Evolutionary conservation across 1,284 basidiomycete species (phyloP).

Genomic region (Rhodotorula glutinis): DNA sequence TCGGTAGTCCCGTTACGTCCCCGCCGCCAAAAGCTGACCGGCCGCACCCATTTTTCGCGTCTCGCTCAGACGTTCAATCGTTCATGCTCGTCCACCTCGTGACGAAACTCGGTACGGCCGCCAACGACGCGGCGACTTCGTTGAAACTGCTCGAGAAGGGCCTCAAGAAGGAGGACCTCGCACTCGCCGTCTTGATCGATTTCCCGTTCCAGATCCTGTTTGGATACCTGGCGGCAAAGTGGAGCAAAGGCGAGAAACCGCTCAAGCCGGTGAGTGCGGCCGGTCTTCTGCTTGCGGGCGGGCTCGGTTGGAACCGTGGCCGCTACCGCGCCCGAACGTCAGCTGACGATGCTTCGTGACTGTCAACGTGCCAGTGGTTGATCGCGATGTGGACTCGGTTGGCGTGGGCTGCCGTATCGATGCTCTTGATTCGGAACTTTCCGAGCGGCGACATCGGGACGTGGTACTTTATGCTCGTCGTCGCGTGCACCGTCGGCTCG

Average conservation of each 20-base stretch:
- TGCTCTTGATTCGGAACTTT: conserved; percentile 79
- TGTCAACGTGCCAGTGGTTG: conserved; percentile 63
- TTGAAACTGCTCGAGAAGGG: conserved; percentile 98
- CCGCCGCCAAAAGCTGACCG: background rate
- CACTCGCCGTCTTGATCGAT: conserved; percentile 90
- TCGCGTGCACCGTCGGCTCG: conserved; percentile 73
- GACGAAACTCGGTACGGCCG: conserved; percentile 92
- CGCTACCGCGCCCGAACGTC: too few relatives aligned
- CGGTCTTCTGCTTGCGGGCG: too few relatives aligned
- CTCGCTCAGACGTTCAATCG: conserved; percentile 75
- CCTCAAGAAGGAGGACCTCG: conserved; percentile 89
- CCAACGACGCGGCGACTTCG: conserved; percentile 86
- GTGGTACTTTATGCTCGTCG: conserved; percentile 76
- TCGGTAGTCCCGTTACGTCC: too few relatives aligned
- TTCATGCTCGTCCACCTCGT: conserved; percentile 85
- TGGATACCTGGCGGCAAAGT: conserved; percentile 92
- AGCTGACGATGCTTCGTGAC: background rate
- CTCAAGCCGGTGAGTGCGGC: conserved; percentile 45
- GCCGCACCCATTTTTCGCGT: background rate
- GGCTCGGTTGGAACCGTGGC: too few relatives aligned
- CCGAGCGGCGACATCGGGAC: conserved; percentile 62
- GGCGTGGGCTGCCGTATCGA: conserved; percentile 63
- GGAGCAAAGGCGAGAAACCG: conserved; percentile 55
- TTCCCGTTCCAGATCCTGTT: conserved; percentile 97
- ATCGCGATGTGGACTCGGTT: conserved; percentile 86